These are phyloP conservation scores for Gaultheria prostrata DNA, from an alignment of 148 eudicot species.

Conservation along the genomic window DNA sequence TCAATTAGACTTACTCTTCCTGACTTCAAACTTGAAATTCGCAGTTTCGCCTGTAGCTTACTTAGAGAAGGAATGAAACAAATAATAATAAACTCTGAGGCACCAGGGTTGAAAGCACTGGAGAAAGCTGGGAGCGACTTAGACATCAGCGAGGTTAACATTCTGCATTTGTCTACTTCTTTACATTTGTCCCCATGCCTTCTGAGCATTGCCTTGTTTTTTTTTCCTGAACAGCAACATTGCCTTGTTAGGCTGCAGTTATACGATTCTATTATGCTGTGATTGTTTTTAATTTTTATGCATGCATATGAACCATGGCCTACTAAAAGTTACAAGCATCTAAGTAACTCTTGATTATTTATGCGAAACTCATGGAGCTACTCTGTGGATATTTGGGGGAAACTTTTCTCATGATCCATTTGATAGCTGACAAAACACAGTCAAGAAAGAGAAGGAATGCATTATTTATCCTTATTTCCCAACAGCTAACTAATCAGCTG, in stretches of 20 bases:
- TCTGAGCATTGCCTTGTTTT: background rate
- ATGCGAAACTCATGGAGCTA: background rate
- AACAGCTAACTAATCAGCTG: background rate
- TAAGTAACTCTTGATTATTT: background rate
- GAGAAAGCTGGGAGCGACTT: conserved; percentile 42
- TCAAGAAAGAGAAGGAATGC: background rate
- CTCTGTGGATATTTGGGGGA: background rate
- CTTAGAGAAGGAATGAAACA: conserved; percentile 68
- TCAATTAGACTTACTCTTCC: background rate
- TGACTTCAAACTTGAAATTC: background rate
- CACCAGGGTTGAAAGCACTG: conserved; percentile 30
- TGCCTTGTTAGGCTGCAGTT: background rate
- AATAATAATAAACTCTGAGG: conserved; percentile 49
- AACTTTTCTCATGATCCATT: background rate
- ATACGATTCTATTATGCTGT: background rate
- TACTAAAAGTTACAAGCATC: background rate
- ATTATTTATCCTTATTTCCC: background rate
- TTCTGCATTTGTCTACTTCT: background rate
- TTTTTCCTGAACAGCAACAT: background rate
- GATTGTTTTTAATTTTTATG: background rate
- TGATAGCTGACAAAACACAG: background rate
- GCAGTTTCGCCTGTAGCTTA: conserved; percentile 64
- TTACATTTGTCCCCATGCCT: background rate
- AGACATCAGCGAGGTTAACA: conserved; percentile 31
- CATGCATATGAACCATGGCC: background rate